Conservation (phyloP, 148 eudicot species). For the Amaranthus hypochondriacus region DNA sequence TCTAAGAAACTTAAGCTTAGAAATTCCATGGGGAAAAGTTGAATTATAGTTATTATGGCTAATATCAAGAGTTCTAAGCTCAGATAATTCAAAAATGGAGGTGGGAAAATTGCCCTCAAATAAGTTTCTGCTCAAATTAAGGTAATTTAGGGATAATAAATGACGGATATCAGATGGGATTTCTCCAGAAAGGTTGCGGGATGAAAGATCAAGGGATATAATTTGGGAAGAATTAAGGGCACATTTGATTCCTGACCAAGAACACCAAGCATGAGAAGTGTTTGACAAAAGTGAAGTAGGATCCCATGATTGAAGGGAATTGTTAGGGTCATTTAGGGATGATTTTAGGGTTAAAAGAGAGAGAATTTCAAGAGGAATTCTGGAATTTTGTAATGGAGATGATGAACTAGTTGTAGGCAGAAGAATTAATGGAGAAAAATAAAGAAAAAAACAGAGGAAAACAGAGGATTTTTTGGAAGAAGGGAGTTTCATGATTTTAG, state of each 20-base stretch:
- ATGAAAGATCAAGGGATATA: conserved; percentile 56
- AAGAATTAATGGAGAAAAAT: not conserved
- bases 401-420: conserved; percentile 6
- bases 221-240: conserved; percentile 30
- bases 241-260: conserved; percentile 80
- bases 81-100: conserved; percentile 43
- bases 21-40: conserved; percentile 61
- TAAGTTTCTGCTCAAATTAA: conserved; percentile 60
- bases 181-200: conserved; percentile 59
- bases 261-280: conserved; percentile 46
- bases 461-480: not conserved
- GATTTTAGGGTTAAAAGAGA: conserved; percentile 65
- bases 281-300: conserved; percentile 26
- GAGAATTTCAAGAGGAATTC: conserved; percentile 36
- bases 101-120: conserved; percentile 48
- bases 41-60: conserved; percentile 63
- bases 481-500: conserved; percentile 40
- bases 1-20: conserved; percentile 44
- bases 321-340: conserved; percentile 61
- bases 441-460: conserved; percentile 21
- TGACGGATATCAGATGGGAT: conserved; percentile 44
- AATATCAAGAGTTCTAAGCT: conserved; percentile 60
- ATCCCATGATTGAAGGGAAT: conserved; percentile 59
- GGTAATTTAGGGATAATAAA: conserved; percentile 38
- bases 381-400: not conserved